Evolutionary conservation across 1,284 basidiomycete species (phyloP).

Genomic region (Cutaneotrichosporon cyanovorans): DNA sequence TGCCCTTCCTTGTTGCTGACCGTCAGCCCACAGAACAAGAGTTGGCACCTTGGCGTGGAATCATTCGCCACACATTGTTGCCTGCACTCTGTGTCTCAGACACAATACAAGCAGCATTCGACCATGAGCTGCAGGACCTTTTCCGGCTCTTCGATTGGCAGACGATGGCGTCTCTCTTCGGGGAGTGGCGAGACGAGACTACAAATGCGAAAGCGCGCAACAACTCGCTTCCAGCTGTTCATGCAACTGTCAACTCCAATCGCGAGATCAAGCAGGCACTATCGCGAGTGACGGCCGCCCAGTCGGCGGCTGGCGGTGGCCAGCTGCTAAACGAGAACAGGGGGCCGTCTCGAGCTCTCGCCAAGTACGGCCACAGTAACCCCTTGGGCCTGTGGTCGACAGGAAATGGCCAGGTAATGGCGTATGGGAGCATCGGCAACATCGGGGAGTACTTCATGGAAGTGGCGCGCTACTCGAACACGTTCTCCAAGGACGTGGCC

Average conservation of each 20-base stretch:
- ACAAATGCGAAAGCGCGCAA: slow-evolving; percentile 37
- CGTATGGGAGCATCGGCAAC: slow-evolving; percentile 95
- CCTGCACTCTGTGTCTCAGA: slow-evolving; percentile 79
- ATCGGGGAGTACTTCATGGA: slow-evolving; percentile 84
- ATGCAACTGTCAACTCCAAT: slow-evolving; percentile 43
- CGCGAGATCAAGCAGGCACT: slow-evolving; percentile 48
- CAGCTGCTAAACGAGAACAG: slow-evolving; percentile 16
- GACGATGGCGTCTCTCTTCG: slow-evolving; percentile 80
- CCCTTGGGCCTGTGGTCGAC: slow-evolving; percentile 86
- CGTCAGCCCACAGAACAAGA: slow-evolving; percentile 22
- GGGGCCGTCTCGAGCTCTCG: slow-evolving; percentile 67
- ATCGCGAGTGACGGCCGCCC: slow-evolving; percentile 42
- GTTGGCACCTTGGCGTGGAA: slow-evolving; percentile 61
- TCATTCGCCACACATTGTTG: slow-evolving; percentile 72
- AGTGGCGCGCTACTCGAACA: slow-evolving; percentile 78
- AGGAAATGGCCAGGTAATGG: slow-evolving; percentile 88
- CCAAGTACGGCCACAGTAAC: slow-evolving; percentile 88
- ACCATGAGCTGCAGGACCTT: slow-evolving; percentile 80
- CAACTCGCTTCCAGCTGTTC: slow-evolving; percentile 29
- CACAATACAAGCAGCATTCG: slow-evolving; percentile 68
- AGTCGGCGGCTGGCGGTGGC: slow-evolving; percentile 5
- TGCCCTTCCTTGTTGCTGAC: too few species aligned
- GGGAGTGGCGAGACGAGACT: slow-evolving; percentile 81
- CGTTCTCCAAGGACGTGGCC: slow-evolving; percentile 89
- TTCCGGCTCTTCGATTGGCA: slow-evolving; percentile 69